Percentiles rank a stretch among this genome's conserved stretches.
Evolutionary conservation across 257 asterid species (phyloP).

Genomic region (Solanum sitiens): DNA sequence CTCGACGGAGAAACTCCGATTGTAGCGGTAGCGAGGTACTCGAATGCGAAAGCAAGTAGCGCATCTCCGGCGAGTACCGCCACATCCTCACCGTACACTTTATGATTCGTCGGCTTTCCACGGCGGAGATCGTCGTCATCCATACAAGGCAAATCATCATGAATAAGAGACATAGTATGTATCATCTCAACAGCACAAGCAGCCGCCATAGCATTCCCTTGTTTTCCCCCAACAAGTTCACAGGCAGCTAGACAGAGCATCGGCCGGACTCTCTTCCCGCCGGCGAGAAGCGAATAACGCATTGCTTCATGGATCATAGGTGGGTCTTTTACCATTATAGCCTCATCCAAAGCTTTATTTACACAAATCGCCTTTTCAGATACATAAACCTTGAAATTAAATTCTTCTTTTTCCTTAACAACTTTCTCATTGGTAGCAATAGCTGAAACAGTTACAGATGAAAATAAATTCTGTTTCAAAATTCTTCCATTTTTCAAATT

Average conservation of each 20-base stretch:
- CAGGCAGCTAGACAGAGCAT: constrained; percentile 75
- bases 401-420: neutral
- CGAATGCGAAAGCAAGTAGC: constrained; percentile 48
- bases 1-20: constrained; percentile 4
- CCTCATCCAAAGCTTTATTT: constrained; percentile 42
- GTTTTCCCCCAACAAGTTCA: constrained; percentile 66
- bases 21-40: constrained; percentile 19
- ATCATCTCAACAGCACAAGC: constrained; percentile 90
- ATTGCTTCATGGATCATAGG: constrained; percentile 57
- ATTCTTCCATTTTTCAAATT: neutral
- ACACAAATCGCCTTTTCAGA: constrained; percentile 36
- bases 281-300: constrained; percentile 66
- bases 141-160: constrained; percentile 76
- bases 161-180: constrained; percentile 67
- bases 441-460: constrained; percentile 15
- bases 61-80: constrained; percentile 77
- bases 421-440: constrained; percentile 11
- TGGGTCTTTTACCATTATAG: constrained; percentile 40
- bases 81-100: constrained; percentile 59
- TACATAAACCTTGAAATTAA: constrained; percentile 41
- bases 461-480: neutral
- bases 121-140: constrained; percentile 76
- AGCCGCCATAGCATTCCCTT: constrained; percentile 47
- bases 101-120: constrained; percentile 67
- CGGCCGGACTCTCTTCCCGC: constrained; percentile 69